phyloP scores from a whole-genome alignment of 768 basidiomycete genomes.

The Mycena polygramma region DNA sequence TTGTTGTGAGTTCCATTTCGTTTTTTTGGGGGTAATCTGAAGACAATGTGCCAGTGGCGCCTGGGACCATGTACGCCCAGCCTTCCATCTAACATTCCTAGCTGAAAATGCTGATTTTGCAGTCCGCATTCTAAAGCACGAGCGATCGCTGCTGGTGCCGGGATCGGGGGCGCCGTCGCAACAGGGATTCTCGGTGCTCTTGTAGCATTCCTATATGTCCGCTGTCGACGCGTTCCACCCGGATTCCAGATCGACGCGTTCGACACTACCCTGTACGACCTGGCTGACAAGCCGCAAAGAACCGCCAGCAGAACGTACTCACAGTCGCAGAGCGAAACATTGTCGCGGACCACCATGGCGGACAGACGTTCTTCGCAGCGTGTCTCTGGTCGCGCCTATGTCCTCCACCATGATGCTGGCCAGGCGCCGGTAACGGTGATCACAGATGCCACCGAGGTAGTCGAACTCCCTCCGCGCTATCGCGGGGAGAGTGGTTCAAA shows the following conservation, averaged over 20 bases:
- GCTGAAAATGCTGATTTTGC: too few relatives aligned
- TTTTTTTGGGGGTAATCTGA: background rate
- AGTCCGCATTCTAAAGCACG: constrained; percentile 31
- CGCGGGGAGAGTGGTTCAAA: background rate
- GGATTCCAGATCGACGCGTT: constrained; percentile 13
- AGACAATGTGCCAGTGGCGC: constrained; percentile 42
- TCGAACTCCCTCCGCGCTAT: constrained; percentile 55
- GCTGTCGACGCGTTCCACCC: constrained; percentile 1
- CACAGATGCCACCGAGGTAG: constrained; percentile 50
- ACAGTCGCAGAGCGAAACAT: background rate
- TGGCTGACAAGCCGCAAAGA: background rate
- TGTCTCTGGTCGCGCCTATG: constrained; percentile 43
- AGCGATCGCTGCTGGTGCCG: constrained; percentile 36
- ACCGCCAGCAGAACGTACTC: background rate
- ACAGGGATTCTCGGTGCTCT: constrained; percentile 34
- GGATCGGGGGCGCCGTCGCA: constrained; percentile 39
- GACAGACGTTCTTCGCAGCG: background rate
- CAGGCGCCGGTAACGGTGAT: constrained; percentile 56
- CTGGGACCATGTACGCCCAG: constrained; percentile 48
- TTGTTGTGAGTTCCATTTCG: constrained; percentile 43
- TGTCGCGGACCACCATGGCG: background rate
- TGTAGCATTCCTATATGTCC: constrained; percentile 25
- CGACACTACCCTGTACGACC: background rate
- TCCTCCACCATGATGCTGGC: constrained; percentile 58
- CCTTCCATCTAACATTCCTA: too few relatives aligned